Evolutionary conservation across 352 stramenopile genomes (phyloP).

Genomic region (Elongisporangium prolatum): DNA sequence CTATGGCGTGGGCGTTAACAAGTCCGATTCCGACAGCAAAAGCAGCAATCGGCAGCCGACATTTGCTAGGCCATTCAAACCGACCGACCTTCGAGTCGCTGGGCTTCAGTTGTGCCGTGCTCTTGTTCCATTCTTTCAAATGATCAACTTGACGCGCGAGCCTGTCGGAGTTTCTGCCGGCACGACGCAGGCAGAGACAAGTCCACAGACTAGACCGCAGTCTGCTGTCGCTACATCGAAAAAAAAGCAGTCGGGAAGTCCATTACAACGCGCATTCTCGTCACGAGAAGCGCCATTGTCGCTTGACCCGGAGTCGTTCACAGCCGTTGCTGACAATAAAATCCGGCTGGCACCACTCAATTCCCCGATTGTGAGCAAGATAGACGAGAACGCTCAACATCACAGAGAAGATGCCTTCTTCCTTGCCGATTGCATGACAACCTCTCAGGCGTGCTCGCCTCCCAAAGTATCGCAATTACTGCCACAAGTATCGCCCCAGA

Average conservation of each 20-base stretch:
- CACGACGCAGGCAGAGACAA: background rate
- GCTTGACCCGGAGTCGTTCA: background rate
- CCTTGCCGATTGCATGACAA: background rate
- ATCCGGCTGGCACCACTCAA: conserved; percentile 16
- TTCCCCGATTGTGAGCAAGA: background rate
- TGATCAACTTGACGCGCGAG: conserved; percentile 38
- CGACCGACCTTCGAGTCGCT: conserved; percentile 41
- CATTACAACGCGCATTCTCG: background rate
- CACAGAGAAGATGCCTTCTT: background rate
- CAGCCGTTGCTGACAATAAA: conserved; percentile 11
- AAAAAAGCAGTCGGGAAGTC: background rate
- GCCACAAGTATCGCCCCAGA: background rate
- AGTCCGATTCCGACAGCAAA: conserved; percentile 10
- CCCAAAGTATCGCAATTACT: conserved; percentile 3
- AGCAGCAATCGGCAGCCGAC: conserved; percentile 10
- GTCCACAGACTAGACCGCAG: background rate
- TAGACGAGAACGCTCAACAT: background rate
- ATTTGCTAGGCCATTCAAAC: conserved; percentile 36
- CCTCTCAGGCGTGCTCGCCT: background rate
- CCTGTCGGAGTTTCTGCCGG: background rate
- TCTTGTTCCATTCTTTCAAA: conserved; percentile 54
- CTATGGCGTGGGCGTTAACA: conserved; percentile 45
- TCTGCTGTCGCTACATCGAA: background rate
- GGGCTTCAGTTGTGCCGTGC: conserved; percentile 50
- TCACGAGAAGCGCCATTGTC: background rate